Evolutionary conservation across 768 basidiomycete species (phyloP).

Genomic region (Boletus pseudo-olivaceus): DNA sequence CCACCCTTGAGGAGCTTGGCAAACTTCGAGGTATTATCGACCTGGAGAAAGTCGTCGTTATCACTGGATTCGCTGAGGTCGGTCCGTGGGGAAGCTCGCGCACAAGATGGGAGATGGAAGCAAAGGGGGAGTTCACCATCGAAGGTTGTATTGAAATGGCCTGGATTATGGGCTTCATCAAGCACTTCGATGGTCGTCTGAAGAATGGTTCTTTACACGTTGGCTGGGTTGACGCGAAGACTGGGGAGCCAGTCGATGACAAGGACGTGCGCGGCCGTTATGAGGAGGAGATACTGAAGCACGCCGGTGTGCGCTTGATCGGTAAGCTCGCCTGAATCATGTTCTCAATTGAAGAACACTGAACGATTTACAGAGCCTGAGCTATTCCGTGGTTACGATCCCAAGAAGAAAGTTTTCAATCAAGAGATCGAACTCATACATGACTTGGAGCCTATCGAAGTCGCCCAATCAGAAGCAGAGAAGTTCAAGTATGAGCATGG

Average conservation of each 20-base stretch:
- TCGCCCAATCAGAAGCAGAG: slow-evolving; percentile 83
- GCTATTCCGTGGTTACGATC: slow-evolving; percentile 96
- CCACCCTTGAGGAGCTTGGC: slow-evolving; percentile 68
- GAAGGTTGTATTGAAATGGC: slow-evolving; percentile 99
- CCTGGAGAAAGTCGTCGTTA: slow-evolving; percentile 91
- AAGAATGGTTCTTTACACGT: slow-evolving; percentile 91
- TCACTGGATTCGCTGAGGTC: slow-evolving; percentile 96
- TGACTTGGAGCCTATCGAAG: slow-evolving; percentile 94
- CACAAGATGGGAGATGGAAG: slow-evolving; percentile 99
- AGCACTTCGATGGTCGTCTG: slow-evolving; percentile 96
- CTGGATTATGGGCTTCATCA: slow-evolving; percentile 99
- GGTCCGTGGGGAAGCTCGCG: slow-evolving; percentile 98
- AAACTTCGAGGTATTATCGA: slow-evolving; percentile 87
- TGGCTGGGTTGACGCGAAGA: slow-evolving; percentile 97
- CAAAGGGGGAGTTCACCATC: slow-evolving; percentile 93
- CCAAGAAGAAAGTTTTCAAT: slow-evolving; percentile 95
- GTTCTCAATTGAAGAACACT: slow-evolving; percentile 9
- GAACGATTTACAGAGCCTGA: slow-evolving; percentile 72
- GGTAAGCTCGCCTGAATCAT: slow-evolving; percentile 48
- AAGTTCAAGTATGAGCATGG: slow-evolving; percentile 97
- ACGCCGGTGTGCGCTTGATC: slow-evolving; percentile 91
- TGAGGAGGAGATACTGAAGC: slow-evolving; percentile 88
- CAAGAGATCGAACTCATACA: slow-evolving; percentile 96
- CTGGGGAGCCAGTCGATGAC: slow-evolving; percentile 92
- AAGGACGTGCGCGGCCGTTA: slow-evolving; percentile 94